These are phyloP conservation scores for Leccinum incarnatum DNA, from an alignment of 768 basidiomycete species.

Conservation along the genomic window DNA sequence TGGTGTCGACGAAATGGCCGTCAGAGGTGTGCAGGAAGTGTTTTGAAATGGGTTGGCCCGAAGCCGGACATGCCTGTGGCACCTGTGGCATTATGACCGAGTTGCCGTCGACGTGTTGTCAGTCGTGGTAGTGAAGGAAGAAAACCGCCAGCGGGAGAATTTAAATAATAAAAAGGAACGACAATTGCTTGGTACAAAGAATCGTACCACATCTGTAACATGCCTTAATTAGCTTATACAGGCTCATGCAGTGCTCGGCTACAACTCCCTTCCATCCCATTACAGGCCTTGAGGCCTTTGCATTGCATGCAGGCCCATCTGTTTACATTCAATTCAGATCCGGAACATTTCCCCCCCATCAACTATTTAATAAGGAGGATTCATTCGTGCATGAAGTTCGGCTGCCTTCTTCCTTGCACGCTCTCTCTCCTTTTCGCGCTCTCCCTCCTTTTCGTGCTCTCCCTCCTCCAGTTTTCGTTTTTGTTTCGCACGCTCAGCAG, in stretches of 20 bases:
- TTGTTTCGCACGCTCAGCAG: too few relatives aligned
- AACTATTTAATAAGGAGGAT: constrained; percentile 7
- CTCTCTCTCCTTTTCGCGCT: too few relatives aligned
- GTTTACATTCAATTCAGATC: neutral
- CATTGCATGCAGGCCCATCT: neutral
- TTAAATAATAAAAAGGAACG: neutral
- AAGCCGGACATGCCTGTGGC: constrained; percentile 18
- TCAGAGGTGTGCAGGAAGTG: constrained; percentile 62
- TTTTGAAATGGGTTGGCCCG: constrained; percentile 13
- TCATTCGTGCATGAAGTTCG: too few relatives aligned
- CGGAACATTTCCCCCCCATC: neutral
- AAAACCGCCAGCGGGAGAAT: neutral
- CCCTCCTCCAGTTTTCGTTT: too few relatives aligned
- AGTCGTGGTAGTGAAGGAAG: neutral
- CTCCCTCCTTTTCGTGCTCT: too few relatives aligned
- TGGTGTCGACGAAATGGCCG: constrained; percentile 69
- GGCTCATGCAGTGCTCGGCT: neutral
- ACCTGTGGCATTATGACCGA: constrained; percentile 20
- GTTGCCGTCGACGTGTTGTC: neutral
- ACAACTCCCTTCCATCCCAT: neutral
- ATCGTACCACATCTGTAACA: constrained; percentile 22
- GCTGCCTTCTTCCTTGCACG: too few relatives aligned
- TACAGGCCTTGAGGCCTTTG: neutral
- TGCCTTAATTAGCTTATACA: constrained; percentile 10
- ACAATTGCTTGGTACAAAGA: neutral